phyloP scores from a whole-genome alignment of 2,329 filamentous ascomycete species.

The Blastomyces emzantsi region DNA sequence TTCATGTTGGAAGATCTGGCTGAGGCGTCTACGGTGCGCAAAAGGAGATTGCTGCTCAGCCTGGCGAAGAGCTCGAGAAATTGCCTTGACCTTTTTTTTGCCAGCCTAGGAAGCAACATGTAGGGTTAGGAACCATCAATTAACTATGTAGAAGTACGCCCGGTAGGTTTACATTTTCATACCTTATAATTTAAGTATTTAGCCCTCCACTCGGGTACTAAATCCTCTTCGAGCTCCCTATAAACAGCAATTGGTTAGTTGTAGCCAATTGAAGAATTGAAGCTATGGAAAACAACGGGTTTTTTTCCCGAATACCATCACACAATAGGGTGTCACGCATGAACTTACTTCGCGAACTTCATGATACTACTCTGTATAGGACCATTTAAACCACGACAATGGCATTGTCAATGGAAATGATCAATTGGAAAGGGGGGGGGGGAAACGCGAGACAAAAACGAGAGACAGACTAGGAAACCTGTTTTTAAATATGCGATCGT shows the following conservation, averaged over 20 bases:
- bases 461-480: background rate
- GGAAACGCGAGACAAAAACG: background rate
- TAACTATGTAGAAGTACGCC: conserved; percentile 6
- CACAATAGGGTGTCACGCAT: no score
- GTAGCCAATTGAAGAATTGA: conserved; percentile 11
- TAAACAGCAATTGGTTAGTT: conserved; percentile 14
- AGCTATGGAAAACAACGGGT: conserved; percentile 2
- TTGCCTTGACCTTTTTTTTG: conserved; percentile 87
- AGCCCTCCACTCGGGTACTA: conserved; percentile 87
- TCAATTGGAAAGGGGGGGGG: background rate
- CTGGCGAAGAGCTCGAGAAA: conserved; percentile 59
- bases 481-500: background rate
- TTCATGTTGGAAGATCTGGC: conserved; percentile 16
- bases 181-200: conserved; percentile 95
- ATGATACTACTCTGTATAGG: conserved; percentile 30
- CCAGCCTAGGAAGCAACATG: conserved; percentile 43
- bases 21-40: conserved; percentile 36
- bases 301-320: no score
- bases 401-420: background rate
- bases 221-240: conserved; percentile 72
- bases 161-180: conserved; percentile 9
- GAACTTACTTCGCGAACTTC: conserved; percentile 53
- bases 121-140: conserved; percentile 11
- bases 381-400: background rate
- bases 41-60: conserved; percentile 48